These are phyloP conservation scores for Leccinum sublutescens DNA, from an alignment of 768 basidiomycete species.

Conservation along the genomic window DNA sequence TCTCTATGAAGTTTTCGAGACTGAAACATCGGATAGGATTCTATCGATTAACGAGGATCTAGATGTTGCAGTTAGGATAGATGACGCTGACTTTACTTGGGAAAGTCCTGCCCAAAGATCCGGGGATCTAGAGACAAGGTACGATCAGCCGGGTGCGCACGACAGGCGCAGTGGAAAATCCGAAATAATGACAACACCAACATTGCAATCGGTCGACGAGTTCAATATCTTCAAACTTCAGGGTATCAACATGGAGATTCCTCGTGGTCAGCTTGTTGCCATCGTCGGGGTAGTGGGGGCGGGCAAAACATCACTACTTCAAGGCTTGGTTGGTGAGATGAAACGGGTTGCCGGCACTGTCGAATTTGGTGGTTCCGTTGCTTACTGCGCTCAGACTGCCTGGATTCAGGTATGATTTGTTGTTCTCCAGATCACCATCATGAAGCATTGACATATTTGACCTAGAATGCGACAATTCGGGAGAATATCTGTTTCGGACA, in stretches of 20 bases:
- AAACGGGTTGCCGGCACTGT: constrained; percentile 62
- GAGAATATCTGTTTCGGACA: constrained; percentile 90
- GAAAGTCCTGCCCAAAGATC: constrained; percentile 66
- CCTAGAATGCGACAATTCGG: constrained; percentile 75
- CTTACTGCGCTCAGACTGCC: constrained; percentile 83
- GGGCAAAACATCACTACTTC: constrained; percentile 61
- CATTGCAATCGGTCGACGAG: constrained; percentile 35
- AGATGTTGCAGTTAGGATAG: constrained; percentile 63
- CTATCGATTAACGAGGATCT: constrained; percentile 53
- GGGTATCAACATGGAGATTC: constrained; percentile 65
- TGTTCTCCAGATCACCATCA: neutral
- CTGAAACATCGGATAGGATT: constrained; percentile 67
- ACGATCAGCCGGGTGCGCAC: constrained; percentile 2
- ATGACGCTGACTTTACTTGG: constrained; percentile 81
- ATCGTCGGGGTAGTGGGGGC: constrained; percentile 74
- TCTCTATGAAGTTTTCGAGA: constrained; percentile 78
- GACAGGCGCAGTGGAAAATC: constrained; percentile 11
- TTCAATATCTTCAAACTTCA: constrained; percentile 59
- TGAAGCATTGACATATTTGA: neutral
- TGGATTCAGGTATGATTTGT: constrained; percentile 72
- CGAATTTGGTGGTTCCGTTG: constrained; percentile 71
- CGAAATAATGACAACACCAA: constrained; percentile 18
- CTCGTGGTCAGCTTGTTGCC: constrained; percentile 75
- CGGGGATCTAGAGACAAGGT: constrained; percentile 27
- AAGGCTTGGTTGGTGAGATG: constrained; percentile 85